Conservation (phyloP, 2,329 filamentous ascomycete genomes). For the Mycogone perniciosa region DNA sequence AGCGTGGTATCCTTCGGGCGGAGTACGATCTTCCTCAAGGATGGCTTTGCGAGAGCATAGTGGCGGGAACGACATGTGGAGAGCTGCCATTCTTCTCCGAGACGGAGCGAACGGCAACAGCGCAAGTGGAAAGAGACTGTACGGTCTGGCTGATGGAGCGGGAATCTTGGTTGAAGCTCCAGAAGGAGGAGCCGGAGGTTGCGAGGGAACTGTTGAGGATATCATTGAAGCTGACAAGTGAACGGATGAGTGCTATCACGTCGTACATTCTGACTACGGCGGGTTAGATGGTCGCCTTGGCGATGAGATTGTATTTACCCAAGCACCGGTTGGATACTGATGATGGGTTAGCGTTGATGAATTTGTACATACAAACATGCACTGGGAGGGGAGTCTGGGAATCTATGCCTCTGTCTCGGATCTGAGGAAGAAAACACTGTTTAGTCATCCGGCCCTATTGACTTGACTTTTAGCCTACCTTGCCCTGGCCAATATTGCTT, state of each 20-base stretch:
- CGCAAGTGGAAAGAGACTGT: constrained; percentile 73
- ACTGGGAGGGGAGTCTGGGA: no score
- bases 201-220: constrained; percentile 79
- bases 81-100: constrained; percentile 95
- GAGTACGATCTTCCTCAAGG: constrained; percentile 92
- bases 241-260: constrained; percentile 73
- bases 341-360: constrained; percentile 1
- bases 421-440: no score
- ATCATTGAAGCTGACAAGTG: constrained; percentile 87
- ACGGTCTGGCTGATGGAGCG: constrained; percentile 75
- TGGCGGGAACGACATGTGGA: constrained; percentile 89
- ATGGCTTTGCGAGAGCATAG: constrained; percentile 80
- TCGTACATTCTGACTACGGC: constrained; percentile 47
- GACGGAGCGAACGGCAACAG: constrained; percentile 79
- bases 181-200: constrained; percentile 66
- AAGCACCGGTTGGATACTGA: no score
- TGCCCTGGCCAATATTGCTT: neutral
- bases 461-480: neutral
- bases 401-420: no score
- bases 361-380: no score
- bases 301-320: neutral
- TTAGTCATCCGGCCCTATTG: no score
- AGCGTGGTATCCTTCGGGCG: constrained; percentile 79
- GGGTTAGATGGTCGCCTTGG: constrained; percentile 23
- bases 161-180: constrained; percentile 65